These are phyloP conservation scores for Eutypella sp. DNA, from an alignment of 2,329 filamentous ascomycete species.

Conservation along the genomic window DNA sequence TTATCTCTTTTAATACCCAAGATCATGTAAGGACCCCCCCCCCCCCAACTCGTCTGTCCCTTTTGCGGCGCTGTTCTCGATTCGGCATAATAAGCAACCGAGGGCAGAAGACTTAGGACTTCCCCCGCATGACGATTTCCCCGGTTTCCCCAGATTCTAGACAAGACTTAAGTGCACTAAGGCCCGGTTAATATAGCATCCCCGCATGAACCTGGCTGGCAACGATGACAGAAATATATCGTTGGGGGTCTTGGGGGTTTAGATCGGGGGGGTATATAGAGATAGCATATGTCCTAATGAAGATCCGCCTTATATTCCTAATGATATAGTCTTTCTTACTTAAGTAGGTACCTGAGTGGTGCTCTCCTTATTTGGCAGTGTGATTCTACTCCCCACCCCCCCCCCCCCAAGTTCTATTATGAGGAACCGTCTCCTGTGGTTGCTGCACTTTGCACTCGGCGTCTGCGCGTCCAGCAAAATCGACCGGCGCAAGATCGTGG, in stretches of 20 bases:
- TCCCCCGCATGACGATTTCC: neutral
- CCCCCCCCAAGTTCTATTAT: constrained; percentile 3
- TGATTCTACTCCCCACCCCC: too few species aligned
- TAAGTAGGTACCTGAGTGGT: too few species aligned
- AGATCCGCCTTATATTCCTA: too few species aligned
- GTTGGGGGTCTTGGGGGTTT: too few species aligned
- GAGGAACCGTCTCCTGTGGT: constrained; percentile 1
- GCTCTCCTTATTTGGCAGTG: too few species aligned
- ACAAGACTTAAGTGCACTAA: neutral
- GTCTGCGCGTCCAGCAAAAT: constrained; percentile 17
- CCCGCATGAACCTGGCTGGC: neutral
- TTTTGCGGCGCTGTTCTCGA: too few species aligned
- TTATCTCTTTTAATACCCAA: too few species aligned
- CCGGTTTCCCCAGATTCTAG: neutral
- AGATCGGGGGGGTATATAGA: neutral
- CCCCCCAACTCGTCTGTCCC: too few species aligned
- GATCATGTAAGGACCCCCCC: too few species aligned
- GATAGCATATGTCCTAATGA: too few species aligned
- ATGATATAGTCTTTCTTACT: too few species aligned
- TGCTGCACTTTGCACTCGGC: constrained; percentile 3
- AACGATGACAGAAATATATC: neutral
- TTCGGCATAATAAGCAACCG: neutral
- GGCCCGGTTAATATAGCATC: neutral
- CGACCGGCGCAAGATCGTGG: constrained; percentile 29
- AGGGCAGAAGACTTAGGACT: neutral